Conservation (phyloP, 192 early-diverging fungal genomes). For the Coemansia sp. region DNA sequence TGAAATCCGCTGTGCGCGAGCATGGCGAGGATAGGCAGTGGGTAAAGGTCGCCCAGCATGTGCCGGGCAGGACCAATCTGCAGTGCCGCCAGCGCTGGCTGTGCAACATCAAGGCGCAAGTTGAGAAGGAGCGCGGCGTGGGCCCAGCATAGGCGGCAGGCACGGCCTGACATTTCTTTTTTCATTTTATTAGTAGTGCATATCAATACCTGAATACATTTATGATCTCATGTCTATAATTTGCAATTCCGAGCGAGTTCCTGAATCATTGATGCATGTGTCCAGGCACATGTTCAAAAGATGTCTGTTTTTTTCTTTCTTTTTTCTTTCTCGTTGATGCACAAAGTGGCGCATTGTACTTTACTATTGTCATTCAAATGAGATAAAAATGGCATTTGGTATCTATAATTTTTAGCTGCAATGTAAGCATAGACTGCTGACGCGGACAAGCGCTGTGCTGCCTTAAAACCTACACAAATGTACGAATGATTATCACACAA, state of each 20-base stretch:
- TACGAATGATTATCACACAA: conserved; percentile 3
- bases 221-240: neutral
- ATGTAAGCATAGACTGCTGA: neutral
- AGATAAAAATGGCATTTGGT: conserved; percentile 1
- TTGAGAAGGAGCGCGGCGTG: conserved; percentile 44
- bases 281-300: neutral
- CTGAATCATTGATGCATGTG: neutral
- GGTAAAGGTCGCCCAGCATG: conserved; percentile 54
- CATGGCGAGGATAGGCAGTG: conserved; percentile 55
- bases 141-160: conserved; percentile 6
- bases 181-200: neutral
- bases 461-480: neutral
- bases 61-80: conserved; percentile 51
- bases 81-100: conserved; percentile 58
- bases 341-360: neutral
- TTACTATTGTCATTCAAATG: neutral
- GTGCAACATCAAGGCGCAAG: conserved; percentile 54
- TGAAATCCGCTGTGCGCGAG: conserved; percentile 46
- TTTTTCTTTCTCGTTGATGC: neutral
- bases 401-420: neutral
- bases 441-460: neutral
- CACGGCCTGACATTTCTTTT: neutral
- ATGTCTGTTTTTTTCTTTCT: conserved; percentile 1
- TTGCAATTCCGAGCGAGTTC: conserved; percentile 9
- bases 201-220: neutral